Base-by-base conservation (phyloP, 2,329 filamentous ascomycete genomes). In the Penicillium paneum region DNA sequence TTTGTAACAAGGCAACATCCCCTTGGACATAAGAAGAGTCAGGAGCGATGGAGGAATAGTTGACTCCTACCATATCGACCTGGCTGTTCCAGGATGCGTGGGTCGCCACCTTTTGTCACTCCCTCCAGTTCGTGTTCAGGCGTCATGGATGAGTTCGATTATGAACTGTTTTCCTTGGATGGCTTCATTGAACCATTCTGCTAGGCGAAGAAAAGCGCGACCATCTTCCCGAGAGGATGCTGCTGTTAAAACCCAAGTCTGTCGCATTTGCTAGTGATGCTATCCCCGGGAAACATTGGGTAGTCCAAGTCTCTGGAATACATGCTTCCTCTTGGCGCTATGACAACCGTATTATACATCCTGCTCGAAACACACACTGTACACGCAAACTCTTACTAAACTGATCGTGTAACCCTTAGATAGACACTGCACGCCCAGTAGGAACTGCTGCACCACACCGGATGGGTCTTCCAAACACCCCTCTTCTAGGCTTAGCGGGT, bases 191-290 rank as follows among this genome's bases (percentile, higher is more conserved):
- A 24, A 5, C 21, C 21, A 24, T 24, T 24, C 21, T 24, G 60
- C 57, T 71, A 28, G 73, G 69, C 3, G 71, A 76, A 13, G 76
- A 77, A 5, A 72, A 71, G 49, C 73, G 74, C 56, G 75, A 79
- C 56, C 71, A 76, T 28, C 59, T 76, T 3, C 78, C 78, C 0
- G 78, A 80, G 62, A 77, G 76, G 56, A 75, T 79, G 60, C 61
- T 80, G 48, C 72, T 74, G 38, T 60, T 80, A 45, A 74, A 74
- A 3, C 70, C 73, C 19, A 68, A 74, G 5, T 79, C 77, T 10
- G 76, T 76, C 13, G 78, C 78, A 11, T 79, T 79, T 63, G 78
- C 75, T 2, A 78, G 76, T 57, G 78, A 80, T 64, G 76, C 74
- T 8, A 76, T 80, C 54, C 76, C 76, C 0, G 78, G 78, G 3